Evolutionary conservation across 495 filamentous ascomycete species (phyloP).

Genomic region (Peziza echinospora): DNA sequence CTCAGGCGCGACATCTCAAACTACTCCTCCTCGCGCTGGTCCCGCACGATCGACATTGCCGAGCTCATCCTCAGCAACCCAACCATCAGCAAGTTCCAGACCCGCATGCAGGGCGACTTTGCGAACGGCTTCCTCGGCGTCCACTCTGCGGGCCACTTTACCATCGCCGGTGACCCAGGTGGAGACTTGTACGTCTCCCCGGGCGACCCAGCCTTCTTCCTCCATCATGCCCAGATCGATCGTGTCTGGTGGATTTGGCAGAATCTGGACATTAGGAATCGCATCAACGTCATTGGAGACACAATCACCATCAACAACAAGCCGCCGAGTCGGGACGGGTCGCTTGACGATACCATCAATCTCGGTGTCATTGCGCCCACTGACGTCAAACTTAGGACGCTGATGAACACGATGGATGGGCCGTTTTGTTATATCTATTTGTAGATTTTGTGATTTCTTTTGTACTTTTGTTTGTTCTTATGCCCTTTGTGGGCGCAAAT

Average conservation of each 20-base stretch:
- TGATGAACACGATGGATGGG: slow-evolving; percentile 13
- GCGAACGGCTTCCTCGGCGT: not conserved
- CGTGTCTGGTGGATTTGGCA: slow-evolving; percentile 54
- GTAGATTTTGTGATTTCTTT: slow-evolving; percentile 4
- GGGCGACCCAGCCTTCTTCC: slow-evolving; percentile 45
- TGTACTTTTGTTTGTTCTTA: not conserved
- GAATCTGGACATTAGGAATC: slow-evolving; percentile 1
- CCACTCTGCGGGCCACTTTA: slow-evolving; percentile 4
- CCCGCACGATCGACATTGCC: not conserved
- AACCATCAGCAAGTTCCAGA: slow-evolving; percentile 1
- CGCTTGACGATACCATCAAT: slow-evolving; percentile 18
- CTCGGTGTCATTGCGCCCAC: slow-evolving; percentile 16
- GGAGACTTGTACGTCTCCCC: slow-evolving; percentile 35
- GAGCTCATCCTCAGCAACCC: not conserved
- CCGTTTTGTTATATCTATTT: slow-evolving; percentile 24
- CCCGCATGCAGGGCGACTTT: not conserved
- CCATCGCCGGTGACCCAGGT: slow-evolving; percentile 31
- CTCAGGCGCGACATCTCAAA: not conserved
- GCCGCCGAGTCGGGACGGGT: slow-evolving; percentile 20
- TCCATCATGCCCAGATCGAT: slow-evolving; percentile 52
- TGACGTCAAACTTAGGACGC: slow-evolving; percentile 5
- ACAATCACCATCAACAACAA: slow-evolving; percentile 24
- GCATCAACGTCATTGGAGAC: slow-evolving; percentile 22
- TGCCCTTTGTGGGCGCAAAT: too few relatives aligned
- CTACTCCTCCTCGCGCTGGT: not conserved